Base-by-base conservation (phyloP, 2,329 filamentous ascomycete genomes). In the Aulographum hederae region DNA sequence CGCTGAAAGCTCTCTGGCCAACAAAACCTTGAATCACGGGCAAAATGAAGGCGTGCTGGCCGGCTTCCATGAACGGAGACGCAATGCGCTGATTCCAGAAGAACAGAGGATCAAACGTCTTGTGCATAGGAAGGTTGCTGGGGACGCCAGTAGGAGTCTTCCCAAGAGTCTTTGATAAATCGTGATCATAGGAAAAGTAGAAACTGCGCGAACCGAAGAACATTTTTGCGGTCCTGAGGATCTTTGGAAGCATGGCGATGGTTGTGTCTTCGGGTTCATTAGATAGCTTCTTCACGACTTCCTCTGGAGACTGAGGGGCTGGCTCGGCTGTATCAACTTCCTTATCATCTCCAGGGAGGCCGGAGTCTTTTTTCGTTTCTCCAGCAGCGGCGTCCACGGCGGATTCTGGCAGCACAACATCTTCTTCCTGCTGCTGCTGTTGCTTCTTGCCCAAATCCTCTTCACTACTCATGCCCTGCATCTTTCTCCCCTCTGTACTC, bases 21-120 rank as follows among this genome's bases (percentile, higher is more conserved):
- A 98, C 71, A 43, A 95, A 98, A 0, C 89, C 89, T 53, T 95
- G 89, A 54, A 98, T 78, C 3, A 98, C 43, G 2, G 89, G 89
- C 15, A 95, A 56, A 1, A 78, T 64, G 33, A 92, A 65, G 0
- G 62, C 59, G 42, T 82, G 69, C 15, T 80, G 69, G 1, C 78
- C 73, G n/a, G 67, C 64, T 13, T 78, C 67, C 30, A 82, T 67
- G 38, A 98, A 84, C 0, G 78, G 74, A 18, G 66, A 56, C 17
- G 80, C 57, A 11, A 94, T 64, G 46, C 82, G 64, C 17, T 65
- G 66, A 46, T 98, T 98, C 86, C 89, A 98, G 51, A 94, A 95
- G 53, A 77, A 95, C 47, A 72, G 37, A 6, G 26, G 26, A 28
- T 28, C 26, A 5, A 11, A 6, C 33, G 23, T 5, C 23, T 20